Percentiles rank a stretch among this genome's conserved stretches.
These are phyloP conservation scores for Rutstroemia sp. DNA, from an alignment of 2,329 filamentous ascomycete genomes.

Conservation along the genomic window DNA sequence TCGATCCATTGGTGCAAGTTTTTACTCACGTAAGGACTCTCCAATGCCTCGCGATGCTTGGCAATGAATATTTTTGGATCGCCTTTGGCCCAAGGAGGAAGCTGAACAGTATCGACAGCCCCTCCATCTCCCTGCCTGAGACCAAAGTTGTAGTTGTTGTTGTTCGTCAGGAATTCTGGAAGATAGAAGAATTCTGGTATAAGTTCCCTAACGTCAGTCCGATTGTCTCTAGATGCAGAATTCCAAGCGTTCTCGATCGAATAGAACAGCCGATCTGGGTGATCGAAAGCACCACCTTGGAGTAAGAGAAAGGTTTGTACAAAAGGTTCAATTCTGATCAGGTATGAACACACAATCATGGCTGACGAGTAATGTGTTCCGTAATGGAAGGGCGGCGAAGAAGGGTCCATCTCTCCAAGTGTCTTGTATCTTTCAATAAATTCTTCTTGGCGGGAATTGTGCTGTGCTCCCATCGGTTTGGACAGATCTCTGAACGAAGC, in stretches of 20 bases:
- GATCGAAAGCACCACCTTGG: conserved; percentile 93
- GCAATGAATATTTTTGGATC: conserved; percentile 93
- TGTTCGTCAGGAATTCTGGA: conserved; percentile 88
- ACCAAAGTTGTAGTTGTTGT: conserved; percentile 93
- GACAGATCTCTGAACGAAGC: conserved; percentile 83
- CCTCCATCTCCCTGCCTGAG: conserved; percentile 72
- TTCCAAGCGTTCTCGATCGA: conserved; percentile 87
- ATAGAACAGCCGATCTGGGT: conserved; percentile 91
- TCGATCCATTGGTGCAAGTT: conserved; percentile 95
- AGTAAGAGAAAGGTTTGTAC: conserved; percentile 91
- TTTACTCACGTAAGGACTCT: conserved; percentile 86
- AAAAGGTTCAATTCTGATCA: conserved; percentile 92
- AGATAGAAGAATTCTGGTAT: conserved; percentile 97
- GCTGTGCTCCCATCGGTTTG: conserved; percentile 95
- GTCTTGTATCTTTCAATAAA: conserved; percentile 81
- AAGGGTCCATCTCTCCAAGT: conserved; percentile 79
- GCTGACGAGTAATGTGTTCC: conserved; percentile 98
- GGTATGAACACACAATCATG: conserved; percentile 96
- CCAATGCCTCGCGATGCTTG: conserved; percentile 90
- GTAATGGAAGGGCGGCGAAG: conserved; percentile 81
- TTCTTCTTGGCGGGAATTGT: conserved; percentile 63
- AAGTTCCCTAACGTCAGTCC: conserved; percentile 88
- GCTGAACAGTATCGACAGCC: conserved; percentile 73
- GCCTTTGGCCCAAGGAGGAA: conserved; percentile 96
- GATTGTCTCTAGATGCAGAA: conserved; percentile 81